phyloP scores from a whole-genome alignment of 345 rosid genomes.

The Rhodomyrtus tomentosa region DNA sequence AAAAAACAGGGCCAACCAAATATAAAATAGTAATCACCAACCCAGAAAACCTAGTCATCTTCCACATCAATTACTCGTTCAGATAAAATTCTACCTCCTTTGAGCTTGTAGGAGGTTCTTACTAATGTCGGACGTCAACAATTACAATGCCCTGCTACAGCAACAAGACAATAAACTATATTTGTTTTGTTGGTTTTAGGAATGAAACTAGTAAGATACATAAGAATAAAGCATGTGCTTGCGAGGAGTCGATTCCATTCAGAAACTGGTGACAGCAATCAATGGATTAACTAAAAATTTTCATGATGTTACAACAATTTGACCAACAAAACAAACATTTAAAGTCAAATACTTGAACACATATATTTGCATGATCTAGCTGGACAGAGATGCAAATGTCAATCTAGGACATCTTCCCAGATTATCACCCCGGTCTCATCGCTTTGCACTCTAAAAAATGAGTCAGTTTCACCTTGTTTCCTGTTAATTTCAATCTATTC shows the following conservation, averaged over 20 bases:
- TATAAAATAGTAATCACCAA: background rate
- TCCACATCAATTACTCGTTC: background rate
- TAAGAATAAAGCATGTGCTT: background rate
- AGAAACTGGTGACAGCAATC: background rate
- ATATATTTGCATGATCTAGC: background rate
- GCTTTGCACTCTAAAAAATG: background rate
- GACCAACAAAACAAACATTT: background rate
- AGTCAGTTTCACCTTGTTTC: background rate
- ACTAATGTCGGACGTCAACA: background rate
- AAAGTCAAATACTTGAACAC: background rate
- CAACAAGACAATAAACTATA: background rate
- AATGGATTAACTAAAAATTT: background rate
- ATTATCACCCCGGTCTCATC: background rate
- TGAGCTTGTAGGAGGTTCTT: background rate
- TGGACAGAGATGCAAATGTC: background rate
- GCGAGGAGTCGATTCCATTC: background rate
- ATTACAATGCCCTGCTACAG: background rate
- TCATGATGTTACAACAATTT: background rate
- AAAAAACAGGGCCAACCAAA: background rate
- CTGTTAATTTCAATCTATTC: background rate
- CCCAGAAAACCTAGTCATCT: background rate
- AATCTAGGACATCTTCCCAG: background rate
- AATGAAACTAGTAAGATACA: background rate
- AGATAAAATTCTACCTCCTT: background rate
- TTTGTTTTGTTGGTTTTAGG: background rate